Percentiles rank a stretch among this genome's conserved stretches.
phyloP scores from a whole-genome alignment of 768 basidiomycete genomes.

The Hemileccinum rubropunctum region DNA sequence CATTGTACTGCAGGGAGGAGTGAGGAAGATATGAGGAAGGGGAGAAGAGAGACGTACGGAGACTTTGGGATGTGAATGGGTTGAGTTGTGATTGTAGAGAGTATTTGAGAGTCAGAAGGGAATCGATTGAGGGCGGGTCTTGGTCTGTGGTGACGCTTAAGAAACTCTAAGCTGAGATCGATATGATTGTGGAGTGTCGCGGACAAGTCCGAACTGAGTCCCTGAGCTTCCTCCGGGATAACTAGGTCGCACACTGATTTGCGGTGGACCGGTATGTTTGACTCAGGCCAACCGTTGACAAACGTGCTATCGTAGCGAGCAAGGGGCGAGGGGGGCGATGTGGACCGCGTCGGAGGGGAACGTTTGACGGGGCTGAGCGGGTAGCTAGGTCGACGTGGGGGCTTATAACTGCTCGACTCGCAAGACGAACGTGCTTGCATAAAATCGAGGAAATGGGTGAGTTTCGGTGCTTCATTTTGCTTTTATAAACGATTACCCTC shows the following conservation, averaged over 20 bases:
- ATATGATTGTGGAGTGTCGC: slow-evolving; percentile 30
- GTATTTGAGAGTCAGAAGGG: slow-evolving; percentile 48
- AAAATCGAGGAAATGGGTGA: slow-evolving; percentile 16
- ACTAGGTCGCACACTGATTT: slow-evolving; percentile 29
- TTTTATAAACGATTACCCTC: slow-evolving; percentile 29
- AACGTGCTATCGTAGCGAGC: slow-evolving; percentile 8
- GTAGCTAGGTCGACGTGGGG: slow-evolving; percentile 16
- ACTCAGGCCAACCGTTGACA: slow-evolving; percentile 7
- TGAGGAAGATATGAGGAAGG: slow-evolving; percentile 12
- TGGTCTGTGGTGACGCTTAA: slow-evolving; percentile 65
- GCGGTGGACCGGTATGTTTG: slow-evolving; percentile 7
- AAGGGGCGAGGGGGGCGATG: slow-evolving; percentile 23
- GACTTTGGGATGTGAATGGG: slow-evolving; percentile 55
- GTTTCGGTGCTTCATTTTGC: slow-evolving; percentile 14
- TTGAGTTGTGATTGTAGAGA: slow-evolving; percentile 63
- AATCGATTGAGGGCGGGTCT: slow-evolving; percentile 43
- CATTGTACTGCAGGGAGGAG: slow-evolving; percentile 44
- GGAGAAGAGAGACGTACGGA: slow-evolving; percentile 29
- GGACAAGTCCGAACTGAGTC: slow-evolving; percentile 33
- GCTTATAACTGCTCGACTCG: slow-evolving; percentile 20
- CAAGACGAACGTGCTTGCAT: slow-evolving; percentile 37
- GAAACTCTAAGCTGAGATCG: slow-evolving; percentile 39
- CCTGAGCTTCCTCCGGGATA: slow-evolving; percentile 29
- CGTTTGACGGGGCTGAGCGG: slow-evolving; percentile 13
- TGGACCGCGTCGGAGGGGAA: neutral